Percentiles rank a stretch among this genome's conserved stretches.
These are phyloP conservation scores for Parastagonospora nodorum DNA, from an alignment of 2,329 filamentous ascomycete genomes.

Conservation along the genomic window DNA sequence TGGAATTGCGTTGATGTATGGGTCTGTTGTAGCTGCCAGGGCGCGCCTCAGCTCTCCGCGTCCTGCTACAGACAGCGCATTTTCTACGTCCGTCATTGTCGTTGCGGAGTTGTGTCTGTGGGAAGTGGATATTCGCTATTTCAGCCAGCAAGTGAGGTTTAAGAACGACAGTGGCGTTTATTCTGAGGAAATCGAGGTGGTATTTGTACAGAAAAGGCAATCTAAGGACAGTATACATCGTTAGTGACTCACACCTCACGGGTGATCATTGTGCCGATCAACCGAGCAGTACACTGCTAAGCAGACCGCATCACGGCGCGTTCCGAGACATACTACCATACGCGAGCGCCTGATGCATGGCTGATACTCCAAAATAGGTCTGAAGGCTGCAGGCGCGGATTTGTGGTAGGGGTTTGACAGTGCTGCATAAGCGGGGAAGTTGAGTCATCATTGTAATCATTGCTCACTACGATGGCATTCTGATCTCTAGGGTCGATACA, in stretches of 20 bases:
- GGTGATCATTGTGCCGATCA: constrained; percentile 7
- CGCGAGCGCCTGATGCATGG: too few species aligned
- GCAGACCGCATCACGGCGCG: neutral
- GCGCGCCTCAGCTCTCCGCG: constrained; percentile 6
- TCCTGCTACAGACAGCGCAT: constrained; percentile 7
- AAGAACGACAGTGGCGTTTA: neutral
- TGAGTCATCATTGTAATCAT: too few species aligned
- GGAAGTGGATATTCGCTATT: neutral
- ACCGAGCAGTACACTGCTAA: constrained; percentile 3
- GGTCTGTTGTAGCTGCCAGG: constrained; percentile 7
- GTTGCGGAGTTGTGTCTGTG: neutral
- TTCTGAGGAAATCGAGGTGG: neutral
- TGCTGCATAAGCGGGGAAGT: too few species aligned
- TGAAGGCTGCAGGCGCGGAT: too few species aligned
- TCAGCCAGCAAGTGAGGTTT: neutral
- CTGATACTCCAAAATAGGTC: too few species aligned
- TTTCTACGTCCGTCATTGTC: constrained; percentile 14
- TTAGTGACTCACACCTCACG: neutral
- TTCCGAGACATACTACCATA: neutral
- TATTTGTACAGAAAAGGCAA: neutral
- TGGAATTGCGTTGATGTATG: constrained; percentile 24
- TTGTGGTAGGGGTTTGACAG: too few species aligned
- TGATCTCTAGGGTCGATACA: too few species aligned
- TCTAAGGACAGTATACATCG: neutral
- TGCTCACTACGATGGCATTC: too few species aligned